phyloP scores from a whole-genome alignment of 2,329 filamentous ascomycete species.

The Aureobasidium sp. region DNA sequence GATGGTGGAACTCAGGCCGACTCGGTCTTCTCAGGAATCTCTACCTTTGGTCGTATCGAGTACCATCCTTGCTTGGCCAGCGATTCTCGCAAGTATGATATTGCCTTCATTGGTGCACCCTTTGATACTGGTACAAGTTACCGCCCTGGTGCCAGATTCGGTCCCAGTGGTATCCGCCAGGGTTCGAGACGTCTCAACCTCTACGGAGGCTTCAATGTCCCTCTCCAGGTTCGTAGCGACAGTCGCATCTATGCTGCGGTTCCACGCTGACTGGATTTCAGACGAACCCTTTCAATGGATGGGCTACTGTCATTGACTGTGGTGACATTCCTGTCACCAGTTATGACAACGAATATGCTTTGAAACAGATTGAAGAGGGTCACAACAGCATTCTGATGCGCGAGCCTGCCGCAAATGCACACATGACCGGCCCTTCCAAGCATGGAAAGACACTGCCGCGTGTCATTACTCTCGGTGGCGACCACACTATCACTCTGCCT shows the following conservation, averaged over 20 bases:
- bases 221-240: constrained; percentile 55
- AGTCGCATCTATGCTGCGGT: constrained; percentile 50
- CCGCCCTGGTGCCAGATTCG: constrained; percentile 73
- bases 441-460: constrained; percentile 69
- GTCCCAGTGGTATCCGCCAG: constrained; percentile 76
- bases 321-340: constrained; percentile 80
- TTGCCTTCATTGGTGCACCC: constrained; percentile 62
- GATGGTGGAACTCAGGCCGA: constrained; percentile 84
- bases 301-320: constrained; percentile 73
- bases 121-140: constrained; percentile 36
- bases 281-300: constrained; percentile 74
- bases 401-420: constrained; percentile 58
- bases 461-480: constrained; percentile 62
- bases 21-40: constrained; percentile 81
- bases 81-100: constrained; percentile 65
- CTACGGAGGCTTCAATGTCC: constrained; percentile 83
- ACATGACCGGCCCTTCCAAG: constrained; percentile 58
- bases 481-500: constrained; percentile 53
- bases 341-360: constrained; percentile 76
- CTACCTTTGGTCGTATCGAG: constrained; percentile 70
- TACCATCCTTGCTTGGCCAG: constrained; percentile 70
- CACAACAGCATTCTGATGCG: constrained; percentile 69
- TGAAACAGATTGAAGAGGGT: constrained; percentile 78
- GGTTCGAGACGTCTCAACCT: constrained; percentile 78
- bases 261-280: constrained; percentile 43